phyloP scores from a whole-genome alignment of 345 rosid species.

The Corymbia maculata region DNA sequence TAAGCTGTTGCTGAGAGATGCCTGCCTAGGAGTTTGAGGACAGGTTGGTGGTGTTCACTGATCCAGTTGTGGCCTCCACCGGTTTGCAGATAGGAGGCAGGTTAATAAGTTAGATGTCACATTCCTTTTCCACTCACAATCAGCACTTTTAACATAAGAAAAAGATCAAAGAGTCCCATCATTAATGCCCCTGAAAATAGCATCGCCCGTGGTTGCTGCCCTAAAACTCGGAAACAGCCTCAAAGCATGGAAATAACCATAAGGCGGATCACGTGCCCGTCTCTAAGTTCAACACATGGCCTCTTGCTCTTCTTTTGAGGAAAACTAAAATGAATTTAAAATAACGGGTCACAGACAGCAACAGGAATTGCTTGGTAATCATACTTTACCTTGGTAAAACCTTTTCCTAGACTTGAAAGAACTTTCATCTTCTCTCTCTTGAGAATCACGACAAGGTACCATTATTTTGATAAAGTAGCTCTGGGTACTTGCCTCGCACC shows the following conservation, averaged over 20 bases:
- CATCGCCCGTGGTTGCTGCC: neutral
- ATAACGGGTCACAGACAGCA: neutral
- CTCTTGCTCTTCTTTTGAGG: neutral
- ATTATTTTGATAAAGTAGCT: neutral
- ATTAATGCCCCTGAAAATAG: slow-evolving; percentile 9
- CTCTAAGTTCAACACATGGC: slow-evolving; percentile 38
- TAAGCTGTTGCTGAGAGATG: neutral
- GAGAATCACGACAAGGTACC: neutral
- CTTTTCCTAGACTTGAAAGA: neutral
- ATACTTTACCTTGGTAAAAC: neutral
- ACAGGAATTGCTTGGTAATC: neutral
- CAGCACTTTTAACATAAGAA: neutral
- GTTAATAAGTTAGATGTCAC: neutral
- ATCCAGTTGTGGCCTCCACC: neutral
- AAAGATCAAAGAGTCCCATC: neutral
- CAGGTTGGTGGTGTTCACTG: neutral
- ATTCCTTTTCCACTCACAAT: neutral
- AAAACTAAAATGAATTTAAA: neutral
- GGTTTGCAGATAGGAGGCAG: neutral
- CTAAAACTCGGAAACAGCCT: neutral
- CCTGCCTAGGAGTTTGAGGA: neutral
- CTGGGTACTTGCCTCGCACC: neutral
- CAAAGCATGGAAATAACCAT: slow-evolving; percentile 10
- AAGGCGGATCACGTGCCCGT: slow-evolving; percentile 27
- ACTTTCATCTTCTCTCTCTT: neutral